Conservation (phyloP, 75 land plant species). For the Picea glauca region DNA sequence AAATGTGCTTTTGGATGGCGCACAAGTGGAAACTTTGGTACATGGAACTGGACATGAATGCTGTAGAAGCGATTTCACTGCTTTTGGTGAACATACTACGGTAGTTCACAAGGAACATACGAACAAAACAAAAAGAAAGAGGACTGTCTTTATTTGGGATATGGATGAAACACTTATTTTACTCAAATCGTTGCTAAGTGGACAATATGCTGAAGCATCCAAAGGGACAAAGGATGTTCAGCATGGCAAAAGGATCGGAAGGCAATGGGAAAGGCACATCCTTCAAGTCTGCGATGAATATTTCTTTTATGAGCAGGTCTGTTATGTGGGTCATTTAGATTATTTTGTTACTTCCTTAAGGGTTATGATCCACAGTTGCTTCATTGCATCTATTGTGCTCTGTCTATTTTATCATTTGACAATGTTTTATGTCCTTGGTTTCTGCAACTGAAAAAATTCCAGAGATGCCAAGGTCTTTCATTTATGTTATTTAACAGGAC, state of each 20-base stretch:
- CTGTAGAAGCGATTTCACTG: not conserved
- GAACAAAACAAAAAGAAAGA: slow-evolving; percentile 6
- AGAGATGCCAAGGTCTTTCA: not conserved
- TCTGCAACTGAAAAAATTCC: not conserved
- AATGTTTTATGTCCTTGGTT: not conserved
- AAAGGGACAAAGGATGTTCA: slow-evolving; percentile 58
- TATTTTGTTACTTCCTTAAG: not conserved
- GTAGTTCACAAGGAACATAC: not conserved
- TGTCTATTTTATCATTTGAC: not conserved
- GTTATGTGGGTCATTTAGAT: not conserved
- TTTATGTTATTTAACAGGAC: not conserved
- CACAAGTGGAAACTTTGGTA: not conserved
- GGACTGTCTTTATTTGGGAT: slow-evolving; percentile 76
- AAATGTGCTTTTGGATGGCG: not conserved
- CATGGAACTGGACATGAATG: slow-evolving; percentile 1
- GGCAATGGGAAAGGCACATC: slow-evolving; percentile 75
- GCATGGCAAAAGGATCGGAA: slow-evolving; percentile 56
- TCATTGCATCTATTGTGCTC: not conserved
- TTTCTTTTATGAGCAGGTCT: slow-evolving; percentile 87
- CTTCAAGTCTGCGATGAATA: slow-evolving; percentile 67
- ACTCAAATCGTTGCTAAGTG: slow-evolving; percentile 77
- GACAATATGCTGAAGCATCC: slow-evolving; percentile 62
- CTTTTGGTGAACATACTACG: not conserved
- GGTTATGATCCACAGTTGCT: not conserved
- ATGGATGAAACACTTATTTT: slow-evolving; percentile 92